These are phyloP conservation scores for Aspergillus spinulosporus DNA, from an alignment of 2,329 filamentous ascomycete genomes.

Conservation along the genomic window DNA sequence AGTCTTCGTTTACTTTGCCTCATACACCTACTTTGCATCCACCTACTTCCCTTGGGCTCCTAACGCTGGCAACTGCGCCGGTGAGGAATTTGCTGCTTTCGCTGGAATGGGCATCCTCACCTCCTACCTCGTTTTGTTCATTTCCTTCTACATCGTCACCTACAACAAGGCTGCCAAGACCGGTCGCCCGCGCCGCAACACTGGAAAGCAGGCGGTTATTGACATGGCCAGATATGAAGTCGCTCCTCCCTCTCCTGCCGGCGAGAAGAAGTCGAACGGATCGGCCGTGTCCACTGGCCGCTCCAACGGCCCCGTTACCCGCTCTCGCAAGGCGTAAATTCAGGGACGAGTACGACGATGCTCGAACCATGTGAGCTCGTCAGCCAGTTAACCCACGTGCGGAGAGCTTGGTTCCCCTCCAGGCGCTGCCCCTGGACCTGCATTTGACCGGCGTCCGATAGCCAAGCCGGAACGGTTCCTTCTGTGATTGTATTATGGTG, in stretches of 20 bases:
- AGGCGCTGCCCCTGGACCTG: neutral
- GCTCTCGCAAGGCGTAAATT: conserved; percentile 50
- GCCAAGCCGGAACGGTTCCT: neutral
- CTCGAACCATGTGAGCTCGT: neutral
- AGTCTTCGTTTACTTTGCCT: conserved; percentile 98
- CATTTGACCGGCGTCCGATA: neutral
- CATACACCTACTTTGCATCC: conserved; percentile 97
- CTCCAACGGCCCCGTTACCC: conserved; percentile 46
- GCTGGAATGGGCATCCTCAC: conserved; percentile 87
- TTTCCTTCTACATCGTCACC: conserved; percentile 96
- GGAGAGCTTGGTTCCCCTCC: neutral
- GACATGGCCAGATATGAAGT: conserved; percentile 77
- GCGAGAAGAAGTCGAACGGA: conserved; percentile 35
- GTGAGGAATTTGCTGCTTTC: conserved; percentile 95
- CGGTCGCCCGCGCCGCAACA: conserved; percentile 52
- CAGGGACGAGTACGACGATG: neutral
- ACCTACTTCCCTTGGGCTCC: conserved; percentile 85
- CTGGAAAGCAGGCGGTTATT: conserved; percentile 79
- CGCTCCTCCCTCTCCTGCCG: conserved; percentile 38
- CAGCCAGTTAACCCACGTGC: neutral
- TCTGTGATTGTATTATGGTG: conserved; percentile 16
- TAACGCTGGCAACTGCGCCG: conserved; percentile 81
- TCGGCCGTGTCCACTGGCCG: conserved; percentile 39
- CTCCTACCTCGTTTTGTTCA: conserved; percentile 97
- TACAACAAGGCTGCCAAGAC: conserved; percentile 69